Conservation (phyloP, 2,329 filamentous ascomycete genomes). For the Neonectria hederae region DNA sequence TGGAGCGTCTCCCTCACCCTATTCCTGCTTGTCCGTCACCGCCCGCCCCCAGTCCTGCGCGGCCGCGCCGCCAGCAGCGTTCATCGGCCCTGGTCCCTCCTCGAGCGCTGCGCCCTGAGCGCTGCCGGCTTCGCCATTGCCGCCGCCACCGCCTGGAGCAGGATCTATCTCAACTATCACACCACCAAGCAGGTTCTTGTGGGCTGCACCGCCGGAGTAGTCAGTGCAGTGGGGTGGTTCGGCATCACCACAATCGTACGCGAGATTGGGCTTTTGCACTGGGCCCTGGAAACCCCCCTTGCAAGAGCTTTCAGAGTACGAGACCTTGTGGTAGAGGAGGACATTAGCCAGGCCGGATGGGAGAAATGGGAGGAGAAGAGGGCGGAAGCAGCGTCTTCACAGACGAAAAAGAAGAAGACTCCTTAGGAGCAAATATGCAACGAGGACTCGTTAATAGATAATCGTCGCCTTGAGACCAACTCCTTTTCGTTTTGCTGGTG, state of each 20-base stretch:
- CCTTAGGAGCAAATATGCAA: conserved; percentile 39
- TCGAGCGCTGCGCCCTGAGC: conserved; percentile 66
- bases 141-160: conserved; percentile 77
- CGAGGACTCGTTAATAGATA: not conserved
- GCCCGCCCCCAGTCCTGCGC: conserved; percentile 56
- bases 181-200: conserved; percentile 87
- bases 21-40: conserved; percentile 85
- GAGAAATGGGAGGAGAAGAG: conserved; percentile 80
- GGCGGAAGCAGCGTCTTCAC: conserved; percentile 42
- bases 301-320: conserved; percentile 76
- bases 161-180: conserved; percentile 93
- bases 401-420: conserved; percentile 46
- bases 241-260: conserved; percentile 72
- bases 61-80: conserved; percentile 13
- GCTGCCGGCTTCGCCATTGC: conserved; percentile 69
- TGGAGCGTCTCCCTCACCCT: conserved; percentile 86
- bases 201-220: conserved; percentile 74
- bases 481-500: not conserved
- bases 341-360: conserved; percentile 92
- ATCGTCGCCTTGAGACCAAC: not conserved
- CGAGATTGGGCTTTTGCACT: conserved; percentile 73
- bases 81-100: conserved; percentile 63
- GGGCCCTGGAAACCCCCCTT: conserved; percentile 73
- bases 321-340: conserved; percentile 87
- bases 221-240: conserved; percentile 84